Evolutionary conservation across 176 grass and related monocot species (phyloP), one percentile per base, ranked within the genome.

Genomic region (Dendrocalamus sinicus): DNA sequence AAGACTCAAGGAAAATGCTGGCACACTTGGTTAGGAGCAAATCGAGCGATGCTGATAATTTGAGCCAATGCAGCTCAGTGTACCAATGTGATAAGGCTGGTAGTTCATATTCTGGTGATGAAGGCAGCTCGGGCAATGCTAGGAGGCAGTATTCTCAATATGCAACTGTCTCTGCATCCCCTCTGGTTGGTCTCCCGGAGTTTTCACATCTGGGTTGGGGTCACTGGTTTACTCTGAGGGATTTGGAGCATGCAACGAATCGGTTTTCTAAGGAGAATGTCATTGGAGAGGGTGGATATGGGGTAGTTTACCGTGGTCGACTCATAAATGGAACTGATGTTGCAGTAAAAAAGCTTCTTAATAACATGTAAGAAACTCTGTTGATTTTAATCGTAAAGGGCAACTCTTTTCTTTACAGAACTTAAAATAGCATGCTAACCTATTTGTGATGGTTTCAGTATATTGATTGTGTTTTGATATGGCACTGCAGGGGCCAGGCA

Each of bases 141-240:
- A 86, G 81, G 68, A 88, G 83, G 75, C 70, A 76, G 10, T 81
- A 87, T 75, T 54, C 88, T 48, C 80, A 80, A 71, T 84, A 91
- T 87, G 87, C 80, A 40, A 51, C 85, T 67, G 88, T 92, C 51
- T 92, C 93, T 20, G 90, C 93, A 68, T 94, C 93, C 66, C 93
- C 93, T 79, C 81, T 94, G 77, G 88, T 92, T 19, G 93, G 93
- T 70, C 86, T 94, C 37, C 93, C 93, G 0, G 93, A 94, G 64
- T 92, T 92, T 70, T 94, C 93, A 39, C 93, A 94, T 87, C 82
- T 94, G 17, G 93, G 93, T 43, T 94, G 93, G 93, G 93, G 93
- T 76, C 93, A 94, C 50, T 94, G 93, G 93, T 94, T 94, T 79
- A 94, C 90, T 72, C 82, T 92, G 14, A 90, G 93, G 75, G 93